Base-by-base conservation (phyloP, 2,329 filamentous ascomycete genomes). In the Verticillium zaregamsianum region DNA sequence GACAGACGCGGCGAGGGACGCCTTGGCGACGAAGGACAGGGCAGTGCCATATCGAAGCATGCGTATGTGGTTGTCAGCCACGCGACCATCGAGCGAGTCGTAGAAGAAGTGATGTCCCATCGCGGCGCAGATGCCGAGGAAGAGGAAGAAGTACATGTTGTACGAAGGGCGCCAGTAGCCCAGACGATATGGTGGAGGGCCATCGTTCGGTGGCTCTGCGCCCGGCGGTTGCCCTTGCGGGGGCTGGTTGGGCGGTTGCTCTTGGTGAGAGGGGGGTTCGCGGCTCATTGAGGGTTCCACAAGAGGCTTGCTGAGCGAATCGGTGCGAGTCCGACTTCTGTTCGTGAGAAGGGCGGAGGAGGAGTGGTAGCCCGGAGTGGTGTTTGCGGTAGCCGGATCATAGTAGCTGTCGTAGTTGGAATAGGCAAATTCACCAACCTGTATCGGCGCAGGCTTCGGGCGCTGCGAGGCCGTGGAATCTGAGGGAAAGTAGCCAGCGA, bases 111-210 rank as follows among this genome's bases (percentile, higher is more conserved):
- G 74, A 63, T 76, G 75, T 23, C 71, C 70, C 6, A 74, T 56
- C 7, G 75, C 71, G 52, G 71, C 73, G 52, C 67, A 52, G 20
- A 76, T 52, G 11, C 74, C 73, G 20, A 70, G 67, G 20, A 73
- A 17, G 55, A 76, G 71, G 58, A 75, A 68, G 28, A 71, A 54
- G 58, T 74, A 72, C 73, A 77, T 76, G 55, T 68, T 66, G 62
- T 71, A 73, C 2, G 72, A 70, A 4, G 73, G 66, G 20, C 73
- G 73, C 76, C 76, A 80, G 62, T 75, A 66, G 75, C 72, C 52
- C 72, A 67, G 64, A 70, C 62, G 11, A 57, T 64, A 12, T 59
- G 63, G 55, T 62, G 63, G 60, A 58, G 62, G 28, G 58, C 58
- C 59, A 65, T 54, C 17, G 55, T 56, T 23, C 62, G 62, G 49